Evolutionary conservation across 164 flowering plant genomes (phyloP), one percentile per base, ranked within the genome.

Genomic region (Stephania japonica): DNA sequence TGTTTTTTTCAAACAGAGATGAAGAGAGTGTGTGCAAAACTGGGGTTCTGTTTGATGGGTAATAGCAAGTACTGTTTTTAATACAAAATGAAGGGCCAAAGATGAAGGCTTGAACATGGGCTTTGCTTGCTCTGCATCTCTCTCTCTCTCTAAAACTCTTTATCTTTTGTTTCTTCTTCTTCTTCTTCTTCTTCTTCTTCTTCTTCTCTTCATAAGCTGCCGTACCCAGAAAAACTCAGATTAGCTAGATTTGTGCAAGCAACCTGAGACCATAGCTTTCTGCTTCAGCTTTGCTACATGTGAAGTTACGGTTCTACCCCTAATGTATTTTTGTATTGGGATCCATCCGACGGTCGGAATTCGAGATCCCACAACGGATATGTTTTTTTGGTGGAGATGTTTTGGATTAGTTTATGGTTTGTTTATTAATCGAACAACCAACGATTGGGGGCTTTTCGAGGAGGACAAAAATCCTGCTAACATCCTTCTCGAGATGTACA

Each of bases 211-310:
- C 67, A 23, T 23, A 26, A 26, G 32, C 8, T 4, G 70, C 8
- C 16, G 70, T 68, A 13, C 70, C 47, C 69, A 78, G 75, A 24
- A 27, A 26, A 27, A 26, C 68, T 41, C 76, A 72, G 78, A 66
- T 74, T 77, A 78, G 86, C 87, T 82, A 85, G 85, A 83, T 83
- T 83, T 83, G 86, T 85, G 80, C 86, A 83, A 85, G 80, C 88
- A 82, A 77, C 68, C 72, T 70, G 78, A 47, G 53, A 47, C 53
- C 79, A 81, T 79, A 42, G n/a, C n/a, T 56, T 44, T 47, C 69
- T 44, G 18, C n/a, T 70, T 70, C 67, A 24, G 41, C 16, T 27
- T 65, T 65, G 26, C 16, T 47, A 47, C 53, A 16, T 11, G 12
- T 65, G 38, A 65, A 65, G 11, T 24, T 21, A 65, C 67, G 10